phyloP scores from a whole-genome alignment of 257 asterid species.

The Cinchona pubescens region DNA sequence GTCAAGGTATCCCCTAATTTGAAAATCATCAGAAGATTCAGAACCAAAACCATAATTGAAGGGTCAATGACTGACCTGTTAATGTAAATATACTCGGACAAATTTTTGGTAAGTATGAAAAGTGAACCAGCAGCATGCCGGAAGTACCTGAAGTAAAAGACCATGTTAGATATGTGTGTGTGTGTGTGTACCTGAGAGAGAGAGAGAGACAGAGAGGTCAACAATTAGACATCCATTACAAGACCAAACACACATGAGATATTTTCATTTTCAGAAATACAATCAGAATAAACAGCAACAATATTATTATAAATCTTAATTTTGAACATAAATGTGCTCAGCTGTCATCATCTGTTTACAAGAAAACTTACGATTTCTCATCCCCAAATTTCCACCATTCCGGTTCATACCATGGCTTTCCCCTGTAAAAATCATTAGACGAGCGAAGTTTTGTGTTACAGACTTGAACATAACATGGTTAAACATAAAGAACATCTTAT shows the following conservation, averaged over 20 bases:
- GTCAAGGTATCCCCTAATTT: background rate
- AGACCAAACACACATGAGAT: background rate
- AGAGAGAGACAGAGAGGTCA: background rate
- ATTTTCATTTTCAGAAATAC: background rate
- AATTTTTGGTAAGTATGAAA: conserved; percentile 56
- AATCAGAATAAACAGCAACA: background rate
- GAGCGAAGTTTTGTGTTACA: background rate
- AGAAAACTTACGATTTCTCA: conserved; percentile 70
- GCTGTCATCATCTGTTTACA: background rate
- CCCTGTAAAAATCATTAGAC: conserved; percentile 52
- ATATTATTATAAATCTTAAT: background rate
- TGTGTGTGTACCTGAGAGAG: no score
- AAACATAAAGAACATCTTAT: background rate
- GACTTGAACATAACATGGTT: background rate
- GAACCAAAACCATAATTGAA: background rate
- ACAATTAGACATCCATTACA: background rate
- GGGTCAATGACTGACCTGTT: conserved; percentile 61
- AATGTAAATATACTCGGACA: conserved; percentile 70
- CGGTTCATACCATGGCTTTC: conserved; percentile 86
- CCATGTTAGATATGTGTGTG: conserved; percentile 1
- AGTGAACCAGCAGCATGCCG: conserved; percentile 85
- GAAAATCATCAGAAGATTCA: background rate
- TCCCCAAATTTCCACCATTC: conserved; percentile 99
- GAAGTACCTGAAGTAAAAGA: conserved; percentile 62
- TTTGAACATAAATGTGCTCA: background rate